These are phyloP conservation scores for Candida morakotiae DNA, from an alignment of 805 yeast genomes.

Conservation along the genomic window DNA sequence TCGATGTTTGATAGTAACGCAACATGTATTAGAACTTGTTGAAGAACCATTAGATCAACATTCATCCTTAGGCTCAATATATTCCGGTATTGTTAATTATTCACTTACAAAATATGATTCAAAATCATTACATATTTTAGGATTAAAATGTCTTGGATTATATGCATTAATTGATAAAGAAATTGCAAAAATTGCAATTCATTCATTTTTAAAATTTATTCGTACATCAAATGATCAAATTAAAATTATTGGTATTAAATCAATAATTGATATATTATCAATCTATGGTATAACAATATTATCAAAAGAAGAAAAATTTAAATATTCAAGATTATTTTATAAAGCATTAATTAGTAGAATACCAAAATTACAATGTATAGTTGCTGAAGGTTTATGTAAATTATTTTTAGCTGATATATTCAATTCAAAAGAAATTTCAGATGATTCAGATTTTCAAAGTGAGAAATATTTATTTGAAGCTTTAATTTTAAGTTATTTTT, in stretches of 20 bases:
- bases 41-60: slow-evolving; percentile 63
- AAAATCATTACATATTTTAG: slow-evolving; percentile 55
- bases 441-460: slow-evolving; percentile 20
- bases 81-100: slow-evolving; percentile 75
- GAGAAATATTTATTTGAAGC: slow-evolving; percentile 55
- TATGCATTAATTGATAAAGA: slow-evolving; percentile 66
- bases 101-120: slow-evolving; percentile 53
- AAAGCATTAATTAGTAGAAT: slow-evolving; percentile 53
- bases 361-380: slow-evolving; percentile 69
- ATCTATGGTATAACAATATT: slow-evolving; percentile 58
- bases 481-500: slow-evolving; percentile 69
- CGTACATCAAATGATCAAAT: slow-evolving; percentile 64
- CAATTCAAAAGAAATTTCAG: slow-evolving; percentile 34
- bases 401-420: slow-evolving; percentile 73
- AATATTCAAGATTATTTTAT: slow-evolving; percentile 58
- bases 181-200: slow-evolving; percentile 63
- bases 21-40: slow-evolving; percentile 63
- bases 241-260: slow-evolving; percentile 59
- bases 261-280: slow-evolving; percentile 73
- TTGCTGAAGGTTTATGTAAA: slow-evolving; percentile 86
- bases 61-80: slow-evolving; percentile 60
- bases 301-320: slow-evolving; percentile 5
- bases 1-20: slow-evolving; percentile 66
- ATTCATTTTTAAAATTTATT: slow-evolving; percentile 61
- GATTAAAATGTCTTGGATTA: slow-evolving; percentile 73